Evolutionary conservation across 1,284 basidiomycete species (phyloP).

Genomic region (Fomitiporia mediterranea): DNA sequence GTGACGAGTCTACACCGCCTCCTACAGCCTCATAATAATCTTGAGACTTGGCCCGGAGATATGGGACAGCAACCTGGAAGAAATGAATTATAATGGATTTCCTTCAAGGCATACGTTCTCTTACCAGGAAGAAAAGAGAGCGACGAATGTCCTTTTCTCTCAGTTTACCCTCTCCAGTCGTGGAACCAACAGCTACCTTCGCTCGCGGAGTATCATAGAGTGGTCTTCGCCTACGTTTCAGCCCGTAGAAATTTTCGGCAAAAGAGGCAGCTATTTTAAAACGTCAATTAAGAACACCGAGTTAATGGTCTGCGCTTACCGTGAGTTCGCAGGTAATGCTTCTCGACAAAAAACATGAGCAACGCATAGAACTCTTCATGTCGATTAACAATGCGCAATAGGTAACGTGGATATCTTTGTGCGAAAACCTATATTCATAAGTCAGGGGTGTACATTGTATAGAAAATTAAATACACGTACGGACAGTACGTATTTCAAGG

Average conservation of each 20-base stretch:
- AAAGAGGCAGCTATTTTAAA: slow-evolving; percentile 73
- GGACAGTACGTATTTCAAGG: slow-evolving; percentile 90
- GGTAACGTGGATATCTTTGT: slow-evolving; percentile 90
- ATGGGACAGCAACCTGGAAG: slow-evolving; percentile 79
- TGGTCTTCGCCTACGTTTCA: slow-evolving; percentile 73
- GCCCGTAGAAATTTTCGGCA: slow-evolving; percentile 89
- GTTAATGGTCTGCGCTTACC: slow-evolving; percentile 46
- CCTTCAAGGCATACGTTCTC: slow-evolving; percentile 25
- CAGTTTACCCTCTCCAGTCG: slow-evolving; percentile 61
- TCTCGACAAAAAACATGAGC: slow-evolving; percentile 86
- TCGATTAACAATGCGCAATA: slow-evolving; percentile 86
- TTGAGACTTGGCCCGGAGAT: slow-evolving; percentile 82
- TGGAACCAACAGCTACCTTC: slow-evolving; percentile 59
- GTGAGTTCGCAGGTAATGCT: slow-evolving; percentile 82
- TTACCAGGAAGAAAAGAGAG: slow-evolving; percentile 75
- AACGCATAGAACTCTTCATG: slow-evolving; percentile 96
- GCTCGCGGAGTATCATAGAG: slow-evolving; percentile 64
- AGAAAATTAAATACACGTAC: slow-evolving; percentile 42
- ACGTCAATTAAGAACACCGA: not conserved
- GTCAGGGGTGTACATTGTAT: not conserved
- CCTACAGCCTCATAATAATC: slow-evolving; percentile 90
- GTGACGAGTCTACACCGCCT: slow-evolving; percentile 67
- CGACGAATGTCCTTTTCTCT: slow-evolving; percentile 59
- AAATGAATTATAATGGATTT: not conserved
- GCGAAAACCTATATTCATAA: slow-evolving; percentile 73